phyloP scores from a whole-genome alignment of 139 green algal genomes.

The Volvox africanus region DNA sequence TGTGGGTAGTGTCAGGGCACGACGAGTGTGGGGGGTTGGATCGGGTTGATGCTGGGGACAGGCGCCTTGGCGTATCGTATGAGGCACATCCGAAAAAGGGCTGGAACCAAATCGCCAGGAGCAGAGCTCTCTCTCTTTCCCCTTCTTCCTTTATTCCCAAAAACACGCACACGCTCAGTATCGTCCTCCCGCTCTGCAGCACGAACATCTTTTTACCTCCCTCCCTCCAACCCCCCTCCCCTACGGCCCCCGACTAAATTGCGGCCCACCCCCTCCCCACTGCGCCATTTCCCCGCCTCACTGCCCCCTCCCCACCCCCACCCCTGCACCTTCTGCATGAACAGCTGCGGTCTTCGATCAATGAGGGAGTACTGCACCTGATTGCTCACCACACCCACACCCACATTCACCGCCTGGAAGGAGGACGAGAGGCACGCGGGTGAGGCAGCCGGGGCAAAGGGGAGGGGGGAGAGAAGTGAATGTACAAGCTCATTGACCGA shows the following conservation, averaged over 20 bases:
- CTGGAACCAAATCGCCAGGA: too few species aligned
- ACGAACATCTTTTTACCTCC: not conserved
- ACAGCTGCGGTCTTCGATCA: conserved; percentile 76
- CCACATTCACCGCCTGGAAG: conserved; percentile 71
- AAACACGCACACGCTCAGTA: too few species aligned
- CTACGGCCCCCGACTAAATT: not conserved
- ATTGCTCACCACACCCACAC: conserved; percentile 74
- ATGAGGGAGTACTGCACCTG: conserved; percentile 85
- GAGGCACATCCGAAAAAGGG: too few species aligned
- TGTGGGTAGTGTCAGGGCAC: too few species aligned
- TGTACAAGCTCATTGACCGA: not conserved
- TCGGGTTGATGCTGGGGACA: too few species aligned
- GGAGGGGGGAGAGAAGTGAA: not conserved
- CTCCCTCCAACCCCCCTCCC: not conserved
- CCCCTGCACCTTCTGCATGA: conserved; percentile 70
- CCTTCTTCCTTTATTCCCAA: too few species aligned
- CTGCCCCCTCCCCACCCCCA: not conserved
- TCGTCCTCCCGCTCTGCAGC: too few species aligned
- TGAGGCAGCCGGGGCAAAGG: not conserved
- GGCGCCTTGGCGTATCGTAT: too few species aligned
- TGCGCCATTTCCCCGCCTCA: not conserved
- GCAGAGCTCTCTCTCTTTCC: too few species aligned
- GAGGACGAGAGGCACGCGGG: too few species aligned
- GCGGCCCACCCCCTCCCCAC: conserved; percentile 7
- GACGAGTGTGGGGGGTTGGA: too few species aligned